Conservation (phyloP, 2,329 filamentous ascomycete species). For the Cadophora sp. region DNA sequence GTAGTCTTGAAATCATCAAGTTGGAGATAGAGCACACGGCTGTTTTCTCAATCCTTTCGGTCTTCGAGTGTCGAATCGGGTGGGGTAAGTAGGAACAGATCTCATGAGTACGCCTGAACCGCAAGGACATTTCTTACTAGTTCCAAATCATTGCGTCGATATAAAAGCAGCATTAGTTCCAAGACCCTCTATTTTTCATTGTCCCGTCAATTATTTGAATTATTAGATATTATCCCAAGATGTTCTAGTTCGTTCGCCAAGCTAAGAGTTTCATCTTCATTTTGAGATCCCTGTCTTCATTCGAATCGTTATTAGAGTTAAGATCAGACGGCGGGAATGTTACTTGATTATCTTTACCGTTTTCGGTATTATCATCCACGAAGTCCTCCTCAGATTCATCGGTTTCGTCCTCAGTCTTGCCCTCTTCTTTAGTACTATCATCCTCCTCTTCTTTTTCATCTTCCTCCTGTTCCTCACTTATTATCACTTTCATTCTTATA, state of each 20-base stretch:
- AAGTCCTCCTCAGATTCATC: neutral
- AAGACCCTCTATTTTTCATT: too few relatives aligned
- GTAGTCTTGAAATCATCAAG: too few relatives aligned
- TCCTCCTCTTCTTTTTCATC: too few relatives aligned
- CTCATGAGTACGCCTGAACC: too few relatives aligned
- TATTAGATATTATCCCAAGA: neutral
- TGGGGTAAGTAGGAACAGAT: too few relatives aligned
- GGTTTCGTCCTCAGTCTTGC: neutral
- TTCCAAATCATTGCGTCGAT: too few relatives aligned
- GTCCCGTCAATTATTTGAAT: neutral
- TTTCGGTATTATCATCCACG: neutral
- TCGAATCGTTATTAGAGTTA: neutral
- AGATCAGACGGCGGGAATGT: neutral
- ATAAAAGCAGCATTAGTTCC: too few relatives aligned
- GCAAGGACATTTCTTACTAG: too few relatives aligned
- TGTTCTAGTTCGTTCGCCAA: neutral
- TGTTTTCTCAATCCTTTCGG: too few relatives aligned
- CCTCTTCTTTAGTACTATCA: neutral
- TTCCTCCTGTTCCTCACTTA: too few relatives aligned
- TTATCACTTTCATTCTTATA: neutral
- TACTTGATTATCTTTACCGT: neutral
- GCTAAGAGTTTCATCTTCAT: constrained; percentile 1
- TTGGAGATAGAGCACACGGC: too few relatives aligned
- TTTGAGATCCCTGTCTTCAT: neutral
- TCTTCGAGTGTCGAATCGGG: too few relatives aligned